Evolutionary conservation across 2,329 filamentous ascomycete genomes (phyloP).

Genomic region (Thielaviopsis euricoi): DNA sequence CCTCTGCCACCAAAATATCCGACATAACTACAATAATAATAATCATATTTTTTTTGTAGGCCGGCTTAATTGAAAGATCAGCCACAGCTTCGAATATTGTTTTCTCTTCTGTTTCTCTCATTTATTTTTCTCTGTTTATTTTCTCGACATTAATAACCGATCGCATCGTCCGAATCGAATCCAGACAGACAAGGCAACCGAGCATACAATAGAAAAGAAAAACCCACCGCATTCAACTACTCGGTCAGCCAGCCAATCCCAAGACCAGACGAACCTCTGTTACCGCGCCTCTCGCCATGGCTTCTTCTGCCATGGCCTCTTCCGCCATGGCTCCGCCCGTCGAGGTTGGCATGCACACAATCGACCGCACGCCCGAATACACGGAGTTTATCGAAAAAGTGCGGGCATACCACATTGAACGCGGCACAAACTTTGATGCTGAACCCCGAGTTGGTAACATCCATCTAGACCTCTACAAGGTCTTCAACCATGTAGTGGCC

Average conservation of each 20-base stretch:
- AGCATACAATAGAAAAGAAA: neutral
- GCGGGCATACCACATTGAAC: conserved; percentile 56
- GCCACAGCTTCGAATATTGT: neutral
- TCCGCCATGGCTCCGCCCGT: conserved; percentile 20
- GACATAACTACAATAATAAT: neutral
- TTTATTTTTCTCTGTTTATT: neutral
- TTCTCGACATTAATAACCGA: neutral
- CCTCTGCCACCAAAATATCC: neutral
- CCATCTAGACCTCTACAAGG: conserved; percentile 58
- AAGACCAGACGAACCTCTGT: neutral
- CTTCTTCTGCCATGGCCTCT: conserved; percentile 9
- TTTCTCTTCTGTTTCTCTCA: neutral
- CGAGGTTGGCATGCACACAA: conserved; percentile 25
- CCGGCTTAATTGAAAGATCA: neutral
- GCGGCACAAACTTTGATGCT: conserved; percentile 63
- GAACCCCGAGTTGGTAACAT: conserved; percentile 67
- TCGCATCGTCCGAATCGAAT: neutral
- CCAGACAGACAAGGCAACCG: neutral
- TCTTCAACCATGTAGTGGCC: conserved; percentile 61
- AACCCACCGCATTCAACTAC: neutral
- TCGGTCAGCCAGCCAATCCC: neutral
- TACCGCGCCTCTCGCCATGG: neutral
- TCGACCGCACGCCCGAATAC: conserved; percentile 53
- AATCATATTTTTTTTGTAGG: neutral
- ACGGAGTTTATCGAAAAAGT: conserved; percentile 63